Evolutionary conservation across 306 rosid species (phyloP).

Genomic region (Adenanthera pavonina): DNA sequence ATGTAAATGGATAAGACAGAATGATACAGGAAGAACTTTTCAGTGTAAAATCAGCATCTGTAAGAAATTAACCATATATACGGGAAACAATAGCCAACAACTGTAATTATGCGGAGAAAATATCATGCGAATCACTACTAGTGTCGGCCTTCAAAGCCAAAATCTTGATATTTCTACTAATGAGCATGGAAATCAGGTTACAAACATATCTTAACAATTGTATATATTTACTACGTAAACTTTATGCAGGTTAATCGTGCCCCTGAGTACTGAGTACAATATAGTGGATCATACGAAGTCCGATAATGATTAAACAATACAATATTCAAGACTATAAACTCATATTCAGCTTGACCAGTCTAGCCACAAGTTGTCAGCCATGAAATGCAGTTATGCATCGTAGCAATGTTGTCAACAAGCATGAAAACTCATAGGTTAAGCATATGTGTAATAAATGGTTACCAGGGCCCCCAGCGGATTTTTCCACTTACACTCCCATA

Average conservation of each 20-base stretch:
- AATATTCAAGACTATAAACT: neutral
- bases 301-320: neutral
- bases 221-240: neutral
- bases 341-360: slow-evolving; percentile 3
- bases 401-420: neutral
- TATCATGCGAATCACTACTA: neutral
- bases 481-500: slow-evolving; percentile 37
- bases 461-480: slow-evolving; percentile 48
- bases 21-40: neutral
- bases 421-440: neutral
- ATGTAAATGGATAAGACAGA: slow-evolving; percentile 1
- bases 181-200: neutral
- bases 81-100: slow-evolving; percentile 11
- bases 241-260: slow-evolving; percentile 40
- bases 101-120: neutral
- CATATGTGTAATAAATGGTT: slow-evolving; percentile 1
- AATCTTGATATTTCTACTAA: neutral
- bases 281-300: slow-evolving; percentile 14
- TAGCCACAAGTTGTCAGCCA: neutral
- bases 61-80: slow-evolving; percentile 4
- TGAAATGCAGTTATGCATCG: neutral
- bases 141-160: neutral
- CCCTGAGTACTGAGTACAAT: slow-evolving; percentile 16
- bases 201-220: neutral
- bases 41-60: slow-evolving; percentile 22